Conservation (phyloP, 441 rosid species). For the Populus hybrid region DNA sequence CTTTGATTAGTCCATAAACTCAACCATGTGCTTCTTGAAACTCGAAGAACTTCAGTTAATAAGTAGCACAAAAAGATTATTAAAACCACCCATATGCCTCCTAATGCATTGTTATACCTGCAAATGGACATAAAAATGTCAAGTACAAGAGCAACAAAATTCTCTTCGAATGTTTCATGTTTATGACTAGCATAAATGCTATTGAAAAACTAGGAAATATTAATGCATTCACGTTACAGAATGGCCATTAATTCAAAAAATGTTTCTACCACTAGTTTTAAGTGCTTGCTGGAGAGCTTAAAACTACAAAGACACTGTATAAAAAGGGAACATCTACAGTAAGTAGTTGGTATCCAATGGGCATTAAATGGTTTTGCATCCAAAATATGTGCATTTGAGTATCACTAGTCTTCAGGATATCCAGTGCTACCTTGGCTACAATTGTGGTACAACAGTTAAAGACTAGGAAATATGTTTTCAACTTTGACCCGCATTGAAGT, state of each 20-base stretch:
- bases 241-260: not conserved
- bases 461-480: not conserved
- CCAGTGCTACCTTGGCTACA: not conserved
- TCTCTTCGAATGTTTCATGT: not conserved
- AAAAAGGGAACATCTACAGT: not conserved
- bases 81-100: constrained; percentile 78
- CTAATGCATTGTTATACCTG: constrained; percentile 89
- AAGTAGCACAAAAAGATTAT: constrained; percentile 68
- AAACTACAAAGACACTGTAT: not conserved
- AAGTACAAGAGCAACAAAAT: not conserved
- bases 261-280: not conserved
- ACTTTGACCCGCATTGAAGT: not conserved
- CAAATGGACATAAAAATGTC: constrained; percentile 9
- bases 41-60: constrained; percentile 76
- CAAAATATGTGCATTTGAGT: not conserved
- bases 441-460: not conserved
- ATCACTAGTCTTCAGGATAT: not conserved
- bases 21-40: constrained; percentile 92
- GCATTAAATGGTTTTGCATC: not conserved
- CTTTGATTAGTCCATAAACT: constrained; percentile 93
- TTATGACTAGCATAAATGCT: too few relatives aligned
- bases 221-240: not conserved
- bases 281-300: not conserved
- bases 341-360: not conserved
- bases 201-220: not conserved